A percentile compares a stretch with the other conserved stretches of the same genome.
Evolutionary conservation across 306 rosid genomes (phyloP).

Genomic region (Castanopsis chinensis): DNA sequence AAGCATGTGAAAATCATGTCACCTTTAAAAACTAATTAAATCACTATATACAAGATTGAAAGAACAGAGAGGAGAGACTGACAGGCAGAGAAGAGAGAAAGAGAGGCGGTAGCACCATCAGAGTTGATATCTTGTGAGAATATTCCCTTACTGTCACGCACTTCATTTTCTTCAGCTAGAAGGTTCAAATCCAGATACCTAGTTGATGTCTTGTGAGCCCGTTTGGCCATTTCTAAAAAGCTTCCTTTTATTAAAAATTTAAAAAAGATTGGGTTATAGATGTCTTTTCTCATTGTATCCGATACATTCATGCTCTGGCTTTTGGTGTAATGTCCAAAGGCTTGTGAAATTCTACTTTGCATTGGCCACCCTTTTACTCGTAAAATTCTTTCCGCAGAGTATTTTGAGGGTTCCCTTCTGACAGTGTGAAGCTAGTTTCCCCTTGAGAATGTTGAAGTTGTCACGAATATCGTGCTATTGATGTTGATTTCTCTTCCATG

Average conservation of each 20-base stretch:
- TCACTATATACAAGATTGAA: too few relatives aligned
- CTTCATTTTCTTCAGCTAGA: conserved; percentile 69
- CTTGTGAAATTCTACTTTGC: conserved; percentile 44
- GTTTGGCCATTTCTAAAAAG: conserved; percentile 52
- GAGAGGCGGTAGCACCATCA: too few relatives aligned
- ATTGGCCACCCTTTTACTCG: conserved; percentile 46
- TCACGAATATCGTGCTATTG: conserved; percentile 55
- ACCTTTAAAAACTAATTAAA: too few relatives aligned
- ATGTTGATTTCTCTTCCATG: conserved; percentile 76
- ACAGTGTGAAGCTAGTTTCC: conserved; percentile 24
- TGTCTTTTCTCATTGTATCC: conserved; percentile 3
- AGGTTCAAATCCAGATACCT: conserved; percentile 77
- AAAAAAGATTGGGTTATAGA: conserved; percentile 37
- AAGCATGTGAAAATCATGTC: too few relatives aligned
- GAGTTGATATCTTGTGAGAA: conserved; percentile 18
- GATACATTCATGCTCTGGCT: conserved; percentile 27
- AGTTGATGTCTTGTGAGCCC: conserved; percentile 56
- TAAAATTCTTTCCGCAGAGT: conserved; percentile 61
- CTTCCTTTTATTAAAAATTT: conserved; percentile 70
- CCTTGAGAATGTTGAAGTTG: conserved; percentile 43
- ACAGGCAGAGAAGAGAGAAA: too few relatives aligned
- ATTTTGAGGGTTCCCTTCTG: conserved; percentile 36
- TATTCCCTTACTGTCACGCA: conserved; percentile 31
- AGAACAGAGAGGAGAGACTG: too few relatives aligned
- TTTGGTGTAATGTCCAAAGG: conserved; percentile 26